Conservation (phyloP, 2,329 filamentous ascomycete genomes). For the Calonectria ilicicola region DNA sequence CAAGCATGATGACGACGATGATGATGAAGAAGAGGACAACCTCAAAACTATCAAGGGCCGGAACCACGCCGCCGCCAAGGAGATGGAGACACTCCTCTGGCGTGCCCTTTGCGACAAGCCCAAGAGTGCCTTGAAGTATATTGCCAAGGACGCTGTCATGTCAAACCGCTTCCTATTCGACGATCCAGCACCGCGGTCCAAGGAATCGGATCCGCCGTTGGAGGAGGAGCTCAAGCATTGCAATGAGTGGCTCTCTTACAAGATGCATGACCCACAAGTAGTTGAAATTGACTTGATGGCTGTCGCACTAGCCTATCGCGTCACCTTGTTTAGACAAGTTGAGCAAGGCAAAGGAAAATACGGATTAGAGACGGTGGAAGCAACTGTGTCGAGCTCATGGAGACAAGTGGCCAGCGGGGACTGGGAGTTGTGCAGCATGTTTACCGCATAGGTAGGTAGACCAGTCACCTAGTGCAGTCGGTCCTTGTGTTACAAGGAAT, state of each 20-base stretch:
- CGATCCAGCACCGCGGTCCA: conserved; percentile 35
- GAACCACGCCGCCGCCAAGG: conserved; percentile 41
- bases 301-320: conserved; percentile 40
- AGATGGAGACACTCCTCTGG: conserved; percentile 46
- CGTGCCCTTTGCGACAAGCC: conserved; percentile 45
- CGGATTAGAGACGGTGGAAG: conserved; percentile 39
- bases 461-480: neutral
- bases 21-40: conserved; percentile 38
- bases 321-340: conserved; percentile 42
- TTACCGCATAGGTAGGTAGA: conserved; percentile 35
- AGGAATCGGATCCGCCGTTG: conserved; percentile 43
- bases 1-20: conserved; percentile 38
- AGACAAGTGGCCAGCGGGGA: conserved; percentile 43
- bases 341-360: conserved; percentile 35
- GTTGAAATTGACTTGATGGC: conserved; percentile 45
- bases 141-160: conserved; percentile 43
- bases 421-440: conserved; percentile 45
- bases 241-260: conserved; percentile 44
- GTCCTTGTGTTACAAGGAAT: neutral
- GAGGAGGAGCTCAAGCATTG: conserved; percentile 43
- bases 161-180: conserved; percentile 45
- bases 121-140: conserved; percentile 42
- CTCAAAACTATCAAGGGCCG: conserved; percentile 44
- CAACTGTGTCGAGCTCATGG: conserved; percentile 44
- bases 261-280: conserved; percentile 44